Conservation (phyloP, 768 basidiomycete genomes). For the Serendipita vermifera region DNA sequence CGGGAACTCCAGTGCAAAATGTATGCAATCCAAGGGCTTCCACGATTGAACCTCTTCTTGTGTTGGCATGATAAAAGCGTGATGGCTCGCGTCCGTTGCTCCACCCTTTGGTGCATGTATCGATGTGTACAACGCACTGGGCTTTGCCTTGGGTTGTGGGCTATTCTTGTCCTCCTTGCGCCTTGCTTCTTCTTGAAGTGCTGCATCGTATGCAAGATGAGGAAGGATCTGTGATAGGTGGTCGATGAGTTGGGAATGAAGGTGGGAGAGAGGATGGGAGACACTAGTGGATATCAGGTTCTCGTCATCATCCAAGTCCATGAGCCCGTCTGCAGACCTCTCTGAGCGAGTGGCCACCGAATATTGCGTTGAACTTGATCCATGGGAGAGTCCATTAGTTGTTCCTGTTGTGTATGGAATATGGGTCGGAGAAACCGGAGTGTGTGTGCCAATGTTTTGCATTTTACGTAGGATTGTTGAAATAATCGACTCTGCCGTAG, state of each 20-base stretch:
- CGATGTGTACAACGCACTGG: constrained; percentile 2
- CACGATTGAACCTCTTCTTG: constrained; percentile 35
- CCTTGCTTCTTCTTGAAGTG: neutral
- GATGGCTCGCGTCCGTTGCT: constrained; percentile 33
- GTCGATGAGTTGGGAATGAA: constrained; percentile 56
- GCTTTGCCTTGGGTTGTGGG: too few species aligned
- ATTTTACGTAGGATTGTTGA: neutral
- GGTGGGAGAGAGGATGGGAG: constrained; percentile 43
- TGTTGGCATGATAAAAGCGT: constrained; percentile 40
- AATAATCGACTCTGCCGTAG: constrained; percentile 3
- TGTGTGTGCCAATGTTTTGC: neutral
- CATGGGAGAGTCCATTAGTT: neutral
- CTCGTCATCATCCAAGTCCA: constrained; percentile 50
- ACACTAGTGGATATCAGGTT: neutral
- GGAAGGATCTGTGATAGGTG: constrained; percentile 52
- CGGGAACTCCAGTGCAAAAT: constrained; percentile 26
- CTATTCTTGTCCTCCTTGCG: neutral
- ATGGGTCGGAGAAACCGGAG: neutral
- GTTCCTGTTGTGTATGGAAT: neutral
- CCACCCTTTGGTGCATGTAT: constrained; percentile 25
- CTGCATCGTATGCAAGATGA: constrained; percentile 26
- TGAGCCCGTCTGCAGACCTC: constrained; percentile 24
- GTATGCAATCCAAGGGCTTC: constrained; percentile 43
- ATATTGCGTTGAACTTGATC: neutral
- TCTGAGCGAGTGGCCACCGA: neutral